phyloP scores from a whole-genome alignment of 495 filamentous ascomycete genomes.

The Jackrogersella minutella region DNA sequence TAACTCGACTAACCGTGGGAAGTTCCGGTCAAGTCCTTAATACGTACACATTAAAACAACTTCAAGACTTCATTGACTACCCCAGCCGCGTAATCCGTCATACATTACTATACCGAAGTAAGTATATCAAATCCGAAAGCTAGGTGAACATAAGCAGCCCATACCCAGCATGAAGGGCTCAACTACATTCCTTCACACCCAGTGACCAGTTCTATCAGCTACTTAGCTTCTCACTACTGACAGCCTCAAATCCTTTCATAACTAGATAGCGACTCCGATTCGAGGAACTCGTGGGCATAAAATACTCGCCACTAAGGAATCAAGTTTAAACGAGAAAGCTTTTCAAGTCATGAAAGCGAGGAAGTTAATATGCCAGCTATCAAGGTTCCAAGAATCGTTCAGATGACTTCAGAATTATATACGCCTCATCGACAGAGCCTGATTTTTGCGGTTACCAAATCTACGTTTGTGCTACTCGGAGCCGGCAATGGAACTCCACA shows the following conservation, averaged over 20 bases:
- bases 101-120: constrained; percentile 5
- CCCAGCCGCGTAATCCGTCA: not conserved
- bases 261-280: not conserved
- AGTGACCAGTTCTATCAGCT: not conserved
- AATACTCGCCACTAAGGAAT: not conserved
- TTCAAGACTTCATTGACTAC: not conserved
- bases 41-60: not conserved
- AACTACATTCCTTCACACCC: not conserved
- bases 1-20: not conserved
- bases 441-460: not conserved
- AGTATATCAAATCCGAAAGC: not conserved
- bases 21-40: not conserved
- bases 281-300: not conserved
- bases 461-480: not conserved
- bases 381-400: not conserved
- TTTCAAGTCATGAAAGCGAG: not conserved
- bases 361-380: not conserved
- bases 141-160: constrained; percentile 25
- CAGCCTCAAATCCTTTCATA: not conserved
- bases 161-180: not conserved
- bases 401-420: not conserved
- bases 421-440: not conserved
- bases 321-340: not conserved
- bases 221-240: constrained; percentile 1
- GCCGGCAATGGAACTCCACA: constrained; percentile 4